Conservation (phyloP, 352 stramenopile species). For the Globisporangium alternatum region DNA sequence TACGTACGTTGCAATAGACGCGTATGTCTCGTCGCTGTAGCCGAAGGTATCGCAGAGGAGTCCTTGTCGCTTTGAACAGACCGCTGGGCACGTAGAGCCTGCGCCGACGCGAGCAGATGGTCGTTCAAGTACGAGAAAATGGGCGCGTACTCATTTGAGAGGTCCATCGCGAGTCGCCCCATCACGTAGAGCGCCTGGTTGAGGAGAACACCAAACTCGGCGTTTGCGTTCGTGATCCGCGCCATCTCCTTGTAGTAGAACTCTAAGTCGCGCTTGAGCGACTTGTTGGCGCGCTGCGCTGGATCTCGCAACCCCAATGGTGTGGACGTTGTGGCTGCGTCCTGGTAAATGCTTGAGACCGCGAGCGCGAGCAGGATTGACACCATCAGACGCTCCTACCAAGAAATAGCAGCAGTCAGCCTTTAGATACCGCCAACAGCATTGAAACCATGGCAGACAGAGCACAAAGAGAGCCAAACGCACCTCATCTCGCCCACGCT, state of each 20-base stretch:
- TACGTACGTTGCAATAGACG: slow-evolving; percentile 35
- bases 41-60: too few species aligned
- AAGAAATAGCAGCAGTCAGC: neutral
- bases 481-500: slow-evolving; percentile 17
- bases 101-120: slow-evolving; percentile 27
- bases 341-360: slow-evolving; percentile 26
- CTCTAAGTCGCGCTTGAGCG: slow-evolving; percentile 61
- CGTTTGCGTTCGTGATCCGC: slow-evolving; percentile 24
- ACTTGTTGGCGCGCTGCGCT: slow-evolving; percentile 25
- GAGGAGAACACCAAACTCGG: slow-evolving; percentile 28
- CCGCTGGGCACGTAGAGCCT: slow-evolving; percentile 16
- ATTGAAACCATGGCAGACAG: neutral
- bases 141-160: slow-evolving; percentile 43
- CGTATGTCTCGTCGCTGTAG: slow-evolving; percentile 10
- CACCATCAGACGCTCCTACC: slow-evolving; percentile 24
- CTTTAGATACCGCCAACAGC: neutral
- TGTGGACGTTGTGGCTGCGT: neutral
- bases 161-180: slow-evolving; percentile 40
- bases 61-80: neutral
- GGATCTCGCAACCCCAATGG: neutral
- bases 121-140: slow-evolving; percentile 51
- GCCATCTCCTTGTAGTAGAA: slow-evolving; percentile 80
- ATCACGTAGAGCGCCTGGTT: slow-evolving; percentile 49
- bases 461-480: neutral
- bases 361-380: slow-evolving; percentile 31